Evolutionary conservation across 2,329 filamentous ascomycete genomes (phyloP), one percentile per base, ranked within the genome.

Genomic region (Curvularia spicifera): DNA sequence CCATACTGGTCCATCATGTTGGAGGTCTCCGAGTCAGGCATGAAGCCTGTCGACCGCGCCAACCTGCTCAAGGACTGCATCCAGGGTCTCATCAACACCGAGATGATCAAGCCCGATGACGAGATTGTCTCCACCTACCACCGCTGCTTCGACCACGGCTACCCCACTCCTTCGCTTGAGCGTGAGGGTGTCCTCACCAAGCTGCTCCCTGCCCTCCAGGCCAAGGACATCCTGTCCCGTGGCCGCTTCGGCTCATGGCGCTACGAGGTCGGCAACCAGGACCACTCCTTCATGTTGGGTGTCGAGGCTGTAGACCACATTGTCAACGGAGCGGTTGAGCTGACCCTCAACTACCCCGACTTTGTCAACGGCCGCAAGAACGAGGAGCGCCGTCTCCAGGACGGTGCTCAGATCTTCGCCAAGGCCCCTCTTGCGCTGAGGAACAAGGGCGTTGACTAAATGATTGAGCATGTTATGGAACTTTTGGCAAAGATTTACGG

Each of bases 1-100:
- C 95, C 95, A 42, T 99, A 99, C 88, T 99, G 95, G 95, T 98
- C 94, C 65, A 96, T 99, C 84, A 99, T 99, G 95, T 83, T 99
- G 70, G 95, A 99, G 81, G 90, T 99, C 61, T 98, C 95, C 31
- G 91, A 99, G 81, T 98, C 94, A 31, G 87, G 86, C 74, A 87
- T 96, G 89, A 99, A 99, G 87, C 91, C 93, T 39, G 93, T 98
- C 31, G 88, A 98, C 79, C 83, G 90, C 71, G 87, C 88, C 71
- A 97, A 89, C 78, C 81, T 99, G 63, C 84, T 99, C 72, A 87
- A 86, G 78, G 93, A 99, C 75, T 95, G 87, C 73, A 98, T 99
- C 78, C 91, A 96, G 82, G 95, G 95, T 74, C 89, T 98, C 50
- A 86, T 99, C 84, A 98, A 97, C 87, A 99, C 95, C 18, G 90